Conservation (phyloP, 331 rosid species). For the Quercus lobata region DNA sequence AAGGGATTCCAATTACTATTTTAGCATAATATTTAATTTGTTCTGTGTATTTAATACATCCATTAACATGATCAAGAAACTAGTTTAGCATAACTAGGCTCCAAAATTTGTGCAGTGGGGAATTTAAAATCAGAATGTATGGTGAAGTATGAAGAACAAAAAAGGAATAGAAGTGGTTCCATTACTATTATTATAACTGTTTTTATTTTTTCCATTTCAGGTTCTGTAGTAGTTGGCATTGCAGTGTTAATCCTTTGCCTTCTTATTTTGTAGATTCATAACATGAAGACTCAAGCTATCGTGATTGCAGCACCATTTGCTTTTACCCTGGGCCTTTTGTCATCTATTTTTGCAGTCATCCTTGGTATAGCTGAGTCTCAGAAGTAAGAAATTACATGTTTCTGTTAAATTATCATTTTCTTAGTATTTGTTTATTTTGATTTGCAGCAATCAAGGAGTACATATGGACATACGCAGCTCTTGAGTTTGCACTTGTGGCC, state of each 20-base stretch:
- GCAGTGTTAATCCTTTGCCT: slow-evolving; percentile 2
- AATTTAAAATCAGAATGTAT: no score
- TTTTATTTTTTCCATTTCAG: not conserved
- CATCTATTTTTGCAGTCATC: slow-evolving; percentile 75
- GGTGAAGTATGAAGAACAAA: no score
- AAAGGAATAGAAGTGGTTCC: not conserved
- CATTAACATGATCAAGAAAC: no score
- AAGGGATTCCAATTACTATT: not conserved
- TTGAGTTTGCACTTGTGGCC: slow-evolving; percentile 93
- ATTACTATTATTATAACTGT: no score
- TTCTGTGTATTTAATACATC: no score
- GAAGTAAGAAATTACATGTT: slow-evolving; percentile 4
- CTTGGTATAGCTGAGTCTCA: slow-evolving; percentile 48
- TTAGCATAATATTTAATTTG: no score
- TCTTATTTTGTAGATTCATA: slow-evolving; percentile 56
- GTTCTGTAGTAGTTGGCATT: slow-evolving; percentile 1
- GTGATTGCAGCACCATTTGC: slow-evolving; percentile 85
- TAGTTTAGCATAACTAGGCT: no score
- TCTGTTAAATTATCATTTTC: not conserved
- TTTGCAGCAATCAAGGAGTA: slow-evolving; percentile 89
- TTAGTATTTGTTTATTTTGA: slow-evolving; percentile 12
- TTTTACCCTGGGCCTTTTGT: slow-evolving; percentile 72
- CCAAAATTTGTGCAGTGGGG: no score
- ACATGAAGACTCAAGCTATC: slow-evolving; percentile 78
- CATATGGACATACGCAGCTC: slow-evolving; percentile 96